Conservation (phyloP, 352 stramenopile genomes). For the Pythium pectinolyticum region DNA sequence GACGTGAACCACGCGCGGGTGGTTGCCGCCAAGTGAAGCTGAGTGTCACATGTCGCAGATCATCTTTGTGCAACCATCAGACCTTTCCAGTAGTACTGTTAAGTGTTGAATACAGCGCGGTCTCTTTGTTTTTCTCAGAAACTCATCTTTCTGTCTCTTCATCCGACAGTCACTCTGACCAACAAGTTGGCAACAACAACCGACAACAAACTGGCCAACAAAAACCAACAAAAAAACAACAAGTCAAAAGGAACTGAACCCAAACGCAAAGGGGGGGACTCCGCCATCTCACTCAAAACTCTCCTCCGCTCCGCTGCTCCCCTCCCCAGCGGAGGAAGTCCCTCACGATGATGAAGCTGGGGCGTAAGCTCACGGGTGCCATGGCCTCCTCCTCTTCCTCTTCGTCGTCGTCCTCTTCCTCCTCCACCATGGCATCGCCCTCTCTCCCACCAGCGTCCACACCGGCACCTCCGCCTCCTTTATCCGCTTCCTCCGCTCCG, state of each 20-base stretch:
- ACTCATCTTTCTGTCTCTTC: too few species aligned
- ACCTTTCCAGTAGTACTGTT: too few species aligned
- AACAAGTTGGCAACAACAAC: too few species aligned
- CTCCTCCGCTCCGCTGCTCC: background rate
- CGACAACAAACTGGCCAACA: too few species aligned
- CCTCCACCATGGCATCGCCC: background rate
- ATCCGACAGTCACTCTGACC: too few species aligned
- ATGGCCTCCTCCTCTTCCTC: slow-evolving; percentile 9
- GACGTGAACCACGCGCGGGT: background rate
- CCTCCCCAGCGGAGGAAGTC: background rate
- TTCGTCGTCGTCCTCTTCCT: slow-evolving; percentile 4
- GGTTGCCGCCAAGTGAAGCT: too few species aligned
- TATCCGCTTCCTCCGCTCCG: slow-evolving; percentile 22
- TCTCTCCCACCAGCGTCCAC: slow-evolving; percentile 5
- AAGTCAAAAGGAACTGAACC: slow-evolving; percentile 2
- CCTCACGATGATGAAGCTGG: slow-evolving; percentile 16
- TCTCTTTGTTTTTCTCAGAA: too few species aligned
- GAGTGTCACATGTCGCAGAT: too few species aligned
- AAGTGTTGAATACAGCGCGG: too few species aligned
- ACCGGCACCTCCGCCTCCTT: slow-evolving; percentile 1
- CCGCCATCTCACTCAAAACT: background rate
- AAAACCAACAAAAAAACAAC: too few species aligned
- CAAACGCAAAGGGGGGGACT: background rate
- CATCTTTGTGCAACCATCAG: too few species aligned
- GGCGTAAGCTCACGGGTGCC: slow-evolving; percentile 20